A percentile compares a stretch with the other conserved stretches of the same genome.
These are phyloP conservation scores for Cryphonectria radicalis DNA, from an alignment of 2,329 filamentous ascomycete species.

Conservation along the genomic window DNA sequence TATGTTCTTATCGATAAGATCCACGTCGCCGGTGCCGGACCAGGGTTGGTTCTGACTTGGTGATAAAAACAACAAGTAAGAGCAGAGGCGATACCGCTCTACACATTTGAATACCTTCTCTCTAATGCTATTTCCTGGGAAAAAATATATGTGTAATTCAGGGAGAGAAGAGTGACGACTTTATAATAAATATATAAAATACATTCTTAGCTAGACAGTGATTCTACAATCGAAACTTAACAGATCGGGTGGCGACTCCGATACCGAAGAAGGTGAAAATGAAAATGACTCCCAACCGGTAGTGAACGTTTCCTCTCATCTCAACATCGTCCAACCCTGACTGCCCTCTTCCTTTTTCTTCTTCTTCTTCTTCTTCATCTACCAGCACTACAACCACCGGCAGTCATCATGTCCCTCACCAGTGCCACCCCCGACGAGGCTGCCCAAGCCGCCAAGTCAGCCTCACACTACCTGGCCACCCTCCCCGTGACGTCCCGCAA, in stretches of 20 bases:
- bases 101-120: background rate
- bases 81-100: background rate
- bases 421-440: constrained; percentile 79
- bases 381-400: background rate
- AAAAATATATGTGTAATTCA: background rate
- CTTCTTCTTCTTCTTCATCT: background rate
- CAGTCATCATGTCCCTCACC: constrained; percentile 78
- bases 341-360: background rate
- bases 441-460: constrained; percentile 76
- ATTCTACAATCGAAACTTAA: background rate
- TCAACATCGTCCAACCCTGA: background rate
- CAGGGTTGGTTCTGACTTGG: background rate
- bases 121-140: background rate
- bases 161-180: background rate
- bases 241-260: constrained; percentile 15
- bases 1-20: background rate
- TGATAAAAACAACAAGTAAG: background rate
- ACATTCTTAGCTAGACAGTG: background rate
- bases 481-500: constrained; percentile 79
- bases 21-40: constrained; percentile 15
- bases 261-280: background rate
- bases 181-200: background rate
- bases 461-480: constrained; percentile 82
- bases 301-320: background rate
- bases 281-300: background rate